Conservation (phyloP, 257 asterid genomes). For the Rauvolfia tetraphylla region DNA sequence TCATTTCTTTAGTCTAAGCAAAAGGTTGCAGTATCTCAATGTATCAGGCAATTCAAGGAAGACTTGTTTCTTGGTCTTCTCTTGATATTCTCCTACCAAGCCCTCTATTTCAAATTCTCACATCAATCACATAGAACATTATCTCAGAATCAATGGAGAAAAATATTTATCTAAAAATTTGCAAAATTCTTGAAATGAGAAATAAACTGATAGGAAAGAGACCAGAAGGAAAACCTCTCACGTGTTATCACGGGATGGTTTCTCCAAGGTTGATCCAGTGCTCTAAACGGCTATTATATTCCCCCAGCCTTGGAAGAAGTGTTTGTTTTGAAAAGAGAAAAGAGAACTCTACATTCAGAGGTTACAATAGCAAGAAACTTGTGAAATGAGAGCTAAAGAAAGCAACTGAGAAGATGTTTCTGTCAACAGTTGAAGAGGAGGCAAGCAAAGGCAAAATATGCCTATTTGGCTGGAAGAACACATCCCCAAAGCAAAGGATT, state of each 20-base stretch:
- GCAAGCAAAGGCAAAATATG: slow-evolving; percentile 12
- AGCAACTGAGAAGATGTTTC: neutral
- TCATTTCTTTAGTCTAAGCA: too few relatives aligned
- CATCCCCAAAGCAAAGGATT: slow-evolving; percentile 15
- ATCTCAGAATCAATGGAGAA: neutral
- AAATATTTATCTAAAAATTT: neutral
- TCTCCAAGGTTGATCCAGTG: slow-evolving; percentile 1
- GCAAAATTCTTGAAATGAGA: neutral
- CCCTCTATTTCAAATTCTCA: neutral
- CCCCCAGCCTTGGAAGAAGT: neutral
- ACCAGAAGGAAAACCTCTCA: neutral
- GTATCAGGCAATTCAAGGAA: too few relatives aligned
- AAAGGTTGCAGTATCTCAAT: too few relatives aligned
- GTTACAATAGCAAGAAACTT: slow-evolving; percentile 11
- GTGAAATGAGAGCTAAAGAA: neutral
- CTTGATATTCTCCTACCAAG: too few relatives aligned
- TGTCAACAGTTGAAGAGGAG: neutral
- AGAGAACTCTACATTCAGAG: neutral
- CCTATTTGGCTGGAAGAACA: neutral
- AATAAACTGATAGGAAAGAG: neutral
- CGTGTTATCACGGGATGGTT: neutral
- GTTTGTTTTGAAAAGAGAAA: neutral
- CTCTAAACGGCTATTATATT: neutral
- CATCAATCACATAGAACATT: neutral
- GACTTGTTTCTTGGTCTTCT: too few relatives aligned